Base-by-base conservation (phyloP, 2,329 filamentous ascomycete species). In the Coniochaeta sp. region DNA sequence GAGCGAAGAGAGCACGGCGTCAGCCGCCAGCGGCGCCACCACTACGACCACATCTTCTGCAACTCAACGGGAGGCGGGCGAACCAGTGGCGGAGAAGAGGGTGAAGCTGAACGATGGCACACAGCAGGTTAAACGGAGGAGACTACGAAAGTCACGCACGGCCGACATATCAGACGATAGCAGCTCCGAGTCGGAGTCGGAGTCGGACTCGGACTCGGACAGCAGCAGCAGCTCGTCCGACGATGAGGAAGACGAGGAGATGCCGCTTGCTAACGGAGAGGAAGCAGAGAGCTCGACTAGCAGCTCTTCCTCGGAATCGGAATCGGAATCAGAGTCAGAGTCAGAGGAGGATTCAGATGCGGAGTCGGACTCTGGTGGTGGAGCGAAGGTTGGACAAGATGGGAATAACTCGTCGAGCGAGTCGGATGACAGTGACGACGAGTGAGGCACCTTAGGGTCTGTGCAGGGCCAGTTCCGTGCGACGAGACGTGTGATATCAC, bases 61-160 rank as follows among this genome's bases (percentile, higher is more conserved):
- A 6, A 67, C 62, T 28, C 59, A 60, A 33, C 59, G 63, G 34
- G 62, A 62, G 26, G 63, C 62, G 14, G 61, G 65, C 16, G 62
- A 63, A 31, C 66, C 59, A 34, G 58, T 47, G 38, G 69, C 66
- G 28, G 74, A 75, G 28, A 34, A 52, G 54, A 43, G n/a, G 52
- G 79, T 77, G 12, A 76, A 76, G 65, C 70, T 77, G 61, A 80
- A 78, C 60, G 80, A 83, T 40, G 76, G 74, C 9, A 69, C 72
- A 59, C 72, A 75, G 64, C 72, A 77, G 33, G 72, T 75, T 59
- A 85, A 81, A 72, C 76, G 80, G 58, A 77, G 76, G 66, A 73
- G 77, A 59, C 73, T 76, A 62, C 73, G 81, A 61, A 87, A 87
- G 69, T 72, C 77, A 59, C 77, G 82, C n/a, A 77, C 74, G 6